A percentile compares a stretch with the other conserved stretches of the same genome.
Conservation (phyloP, 176 grass and related monocot genomes). For the Carex scoparia region DNA sequence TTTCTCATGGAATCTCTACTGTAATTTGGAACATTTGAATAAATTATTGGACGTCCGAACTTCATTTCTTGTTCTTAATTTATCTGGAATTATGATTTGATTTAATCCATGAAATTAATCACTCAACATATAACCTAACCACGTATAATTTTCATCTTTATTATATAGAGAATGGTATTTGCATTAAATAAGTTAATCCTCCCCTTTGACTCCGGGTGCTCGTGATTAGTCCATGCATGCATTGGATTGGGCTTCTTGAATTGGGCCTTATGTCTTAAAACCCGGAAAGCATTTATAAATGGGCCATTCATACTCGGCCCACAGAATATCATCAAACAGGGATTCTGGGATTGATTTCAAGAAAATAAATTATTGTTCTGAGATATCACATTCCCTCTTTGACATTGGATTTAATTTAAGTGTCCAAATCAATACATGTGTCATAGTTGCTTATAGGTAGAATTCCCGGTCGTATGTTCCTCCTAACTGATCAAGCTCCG, state of each 20-base stretch:
- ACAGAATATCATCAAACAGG: background rate
- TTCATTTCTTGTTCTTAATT: background rate
- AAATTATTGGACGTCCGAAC: background rate
- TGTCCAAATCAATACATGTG: too few relatives aligned
- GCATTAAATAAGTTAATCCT: background rate
- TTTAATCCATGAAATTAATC: background rate
- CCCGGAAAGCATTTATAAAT: too few relatives aligned
- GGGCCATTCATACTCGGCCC: too few relatives aligned
- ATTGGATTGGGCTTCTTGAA: background rate
- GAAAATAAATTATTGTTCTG: background rate
- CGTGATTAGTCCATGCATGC: background rate
- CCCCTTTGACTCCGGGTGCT: background rate
- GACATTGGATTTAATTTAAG: background rate
- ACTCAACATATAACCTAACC: background rate
- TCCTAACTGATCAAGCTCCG: too few relatives aligned
- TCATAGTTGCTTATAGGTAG: background rate
- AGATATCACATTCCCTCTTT: background rate
- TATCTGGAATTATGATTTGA: background rate
- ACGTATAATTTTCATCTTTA: background rate
- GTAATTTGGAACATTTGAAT: slow-evolving; percentile 7
- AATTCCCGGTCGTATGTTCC: too few relatives aligned
- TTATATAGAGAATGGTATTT: background rate
- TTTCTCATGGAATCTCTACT: slow-evolving; percentile 1
- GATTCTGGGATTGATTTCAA: background rate
- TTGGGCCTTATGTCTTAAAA: background rate